These are phyloP conservation scores for Apophysomyces variabilis DNA, from an alignment of 371 early-diverging fungal genomes.

Conservation along the genomic window DNA sequence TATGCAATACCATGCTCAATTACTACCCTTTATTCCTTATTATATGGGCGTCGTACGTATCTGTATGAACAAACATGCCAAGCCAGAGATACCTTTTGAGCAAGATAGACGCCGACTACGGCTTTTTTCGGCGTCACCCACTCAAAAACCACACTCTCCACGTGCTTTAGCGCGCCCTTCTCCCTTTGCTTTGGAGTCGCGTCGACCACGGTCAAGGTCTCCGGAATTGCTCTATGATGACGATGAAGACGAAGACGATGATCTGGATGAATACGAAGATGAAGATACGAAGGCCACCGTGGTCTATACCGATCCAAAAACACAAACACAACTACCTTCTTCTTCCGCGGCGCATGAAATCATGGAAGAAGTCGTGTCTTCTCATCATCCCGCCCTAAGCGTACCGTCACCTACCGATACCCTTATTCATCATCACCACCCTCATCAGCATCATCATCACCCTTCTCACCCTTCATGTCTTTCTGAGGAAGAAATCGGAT, in stretches of 20 bases:
- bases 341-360: conserved; percentile 13
- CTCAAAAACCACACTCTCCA: neutral
- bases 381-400: conserved; percentile 6
- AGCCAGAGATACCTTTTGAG: conserved; percentile 15
- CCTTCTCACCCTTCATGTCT: conserved; percentile 11
- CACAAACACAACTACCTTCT: conserved; percentile 28
- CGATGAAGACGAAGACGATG: conserved; percentile 9
- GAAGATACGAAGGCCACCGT: neutral
- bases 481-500: conserved; percentile 13
- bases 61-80: conserved; percentile 14
- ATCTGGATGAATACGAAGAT: conserved; percentile 5
- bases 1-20: conserved; percentile 30
- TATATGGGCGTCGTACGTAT: conserved; percentile 39
- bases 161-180: conserved; percentile 18
- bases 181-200: neutral
- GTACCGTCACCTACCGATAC: conserved; percentile 4
- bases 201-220: conserved; percentile 11
- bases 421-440: neutral
- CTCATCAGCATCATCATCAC: conserved; percentile 6
- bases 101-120: conserved; percentile 17
- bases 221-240: conserved; percentile 6
- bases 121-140: conserved; percentile 8
- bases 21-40: conserved; percentile 39
- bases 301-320: conserved; percentile 32
- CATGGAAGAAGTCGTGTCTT: neutral